phyloP scores from a whole-genome alignment of 192 early-diverging fungal species.

The Oehlia diaphana region DNA sequence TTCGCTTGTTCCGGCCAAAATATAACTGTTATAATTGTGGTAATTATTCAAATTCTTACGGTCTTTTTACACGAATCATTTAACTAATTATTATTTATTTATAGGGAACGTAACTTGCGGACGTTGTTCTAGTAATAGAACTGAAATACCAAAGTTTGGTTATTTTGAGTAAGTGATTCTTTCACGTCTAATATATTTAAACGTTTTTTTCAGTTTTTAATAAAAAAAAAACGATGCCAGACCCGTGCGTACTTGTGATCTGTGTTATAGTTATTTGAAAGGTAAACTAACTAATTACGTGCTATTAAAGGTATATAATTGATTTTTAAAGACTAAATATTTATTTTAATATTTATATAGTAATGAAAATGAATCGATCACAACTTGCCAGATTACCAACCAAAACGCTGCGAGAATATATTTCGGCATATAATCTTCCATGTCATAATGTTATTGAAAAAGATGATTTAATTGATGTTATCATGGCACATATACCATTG shows the following conservation, averaged over 20 bases:
- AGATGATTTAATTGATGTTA: slow-evolving; percentile 37
- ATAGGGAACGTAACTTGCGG: slow-evolving; percentile 38
- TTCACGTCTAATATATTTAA: neutral
- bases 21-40: slow-evolving; percentile 44
- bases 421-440: slow-evolving; percentile 39
- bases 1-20: slow-evolving; percentile 39
- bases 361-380: slow-evolving; percentile 31
- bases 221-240: neutral
- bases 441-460: slow-evolving; percentile 38
- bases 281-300: neutral
- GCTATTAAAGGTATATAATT: neutral
- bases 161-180: slow-evolving; percentile 34
- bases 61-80: neutral
- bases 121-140: slow-evolving; percentile 34
- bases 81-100: neutral
- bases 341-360: slow-evolving; percentile 7
- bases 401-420: slow-evolving; percentile 35
- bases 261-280: slow-evolving; percentile 12
- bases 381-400: slow-evolving; percentile 25
- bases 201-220: neutral
- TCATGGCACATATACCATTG: slow-evolving; percentile 23
- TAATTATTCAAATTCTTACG: slow-evolving; percentile 13
- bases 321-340: neutral
- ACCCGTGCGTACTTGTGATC: slow-evolving; percentile 3
- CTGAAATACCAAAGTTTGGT: slow-evolving; percentile 39